phyloP scores from a whole-genome alignment of 208 protist species.

The Leishmania tropica region DNA sequence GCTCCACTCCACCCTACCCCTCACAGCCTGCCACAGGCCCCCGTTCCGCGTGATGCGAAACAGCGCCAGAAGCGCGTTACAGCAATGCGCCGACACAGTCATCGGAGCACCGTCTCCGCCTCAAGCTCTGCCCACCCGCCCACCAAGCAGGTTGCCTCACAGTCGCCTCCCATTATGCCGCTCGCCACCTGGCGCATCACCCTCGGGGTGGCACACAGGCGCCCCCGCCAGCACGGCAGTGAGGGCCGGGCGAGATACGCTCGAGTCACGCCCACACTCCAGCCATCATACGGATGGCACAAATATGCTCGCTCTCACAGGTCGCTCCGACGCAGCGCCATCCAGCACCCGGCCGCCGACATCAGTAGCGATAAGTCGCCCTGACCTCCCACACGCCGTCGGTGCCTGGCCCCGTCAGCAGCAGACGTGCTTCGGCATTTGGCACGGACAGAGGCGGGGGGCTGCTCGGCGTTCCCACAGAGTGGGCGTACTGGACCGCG shows the following conservation, averaged over 20 bases:
- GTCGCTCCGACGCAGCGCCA: not conserved
- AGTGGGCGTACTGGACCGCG: not conserved
- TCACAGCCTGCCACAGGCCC: not conserved
- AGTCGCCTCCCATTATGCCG: not conserved
- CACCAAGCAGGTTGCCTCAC: not conserved
- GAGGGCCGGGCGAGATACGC: not conserved
- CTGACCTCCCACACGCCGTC: not conserved
- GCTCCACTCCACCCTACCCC: not conserved
- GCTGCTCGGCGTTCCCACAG: not conserved
- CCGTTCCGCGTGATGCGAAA: not conserved
- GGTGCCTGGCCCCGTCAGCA: not conserved
- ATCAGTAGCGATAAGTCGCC: not conserved
- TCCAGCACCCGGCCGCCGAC: not conserved
- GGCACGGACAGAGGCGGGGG: not conserved
- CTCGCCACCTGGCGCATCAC: not conserved
- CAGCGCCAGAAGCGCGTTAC: not conserved
- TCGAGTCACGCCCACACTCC: not conserved
- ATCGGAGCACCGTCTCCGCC: not conserved
- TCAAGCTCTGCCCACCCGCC: not conserved
- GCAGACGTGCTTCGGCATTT: no score
- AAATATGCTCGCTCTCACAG: not conserved
- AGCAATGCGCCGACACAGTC: constrained; percentile 1
- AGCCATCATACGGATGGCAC: not conserved
- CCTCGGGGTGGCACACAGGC: not conserved
- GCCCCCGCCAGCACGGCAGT: not conserved